Conservation (phyloP, 108 stramenopile genomes). For the Licmophora abbreviata region DNA sequence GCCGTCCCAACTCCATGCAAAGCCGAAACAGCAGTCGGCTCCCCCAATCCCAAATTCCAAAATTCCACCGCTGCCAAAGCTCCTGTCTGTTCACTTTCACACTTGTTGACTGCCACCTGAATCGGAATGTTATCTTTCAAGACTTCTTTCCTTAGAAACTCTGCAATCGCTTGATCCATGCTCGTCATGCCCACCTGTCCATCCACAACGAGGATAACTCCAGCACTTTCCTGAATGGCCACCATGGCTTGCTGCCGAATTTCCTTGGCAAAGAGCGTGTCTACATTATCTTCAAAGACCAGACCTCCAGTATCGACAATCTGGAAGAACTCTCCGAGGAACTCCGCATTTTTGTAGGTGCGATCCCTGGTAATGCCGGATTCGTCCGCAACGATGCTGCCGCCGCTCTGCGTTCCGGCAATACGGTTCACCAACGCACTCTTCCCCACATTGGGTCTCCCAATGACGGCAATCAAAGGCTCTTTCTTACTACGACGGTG, state of each 20-base stretch:
- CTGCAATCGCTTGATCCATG: slow-evolving; percentile 82
- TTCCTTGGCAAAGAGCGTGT: slow-evolving; percentile 85
- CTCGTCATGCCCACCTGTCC: slow-evolving; percentile 75
- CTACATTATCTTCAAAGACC: slow-evolving; percentile 89
- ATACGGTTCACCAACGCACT: slow-evolving; percentile 91
- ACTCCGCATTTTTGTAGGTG: slow-evolving; percentile 85
- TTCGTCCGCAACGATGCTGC: slow-evolving; percentile 94
- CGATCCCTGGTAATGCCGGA: slow-evolving; percentile 93
- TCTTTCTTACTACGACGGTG: slow-evolving; percentile 51
- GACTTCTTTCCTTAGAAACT: slow-evolving; percentile 81
- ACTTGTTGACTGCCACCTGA: slow-evolving; percentile 93
- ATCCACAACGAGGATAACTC: slow-evolving; percentile 90
- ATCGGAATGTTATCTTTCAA: slow-evolving; percentile 66
- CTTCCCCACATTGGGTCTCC: slow-evolving; percentile 99
- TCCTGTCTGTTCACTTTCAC: slow-evolving; percentile 83
- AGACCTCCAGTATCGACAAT: slow-evolving; percentile 94
- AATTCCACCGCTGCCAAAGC: slow-evolving; percentile 81
- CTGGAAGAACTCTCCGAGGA: slow-evolving; percentile 87
- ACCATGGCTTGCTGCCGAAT: slow-evolving; percentile 92
- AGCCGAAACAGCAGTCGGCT: slow-evolving; percentile 91
- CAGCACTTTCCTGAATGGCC: slow-evolving; percentile 86
- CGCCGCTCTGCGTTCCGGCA: slow-evolving; percentile 73
- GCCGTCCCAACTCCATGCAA: slow-evolving; percentile 95
- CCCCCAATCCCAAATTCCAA: slow-evolving; percentile 93
- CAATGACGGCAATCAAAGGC: slow-evolving; percentile 88